Evolutionary conservation across 768 basidiomycete species (phyloP).

Genomic region (Psilocybe cubensis): DNA sequence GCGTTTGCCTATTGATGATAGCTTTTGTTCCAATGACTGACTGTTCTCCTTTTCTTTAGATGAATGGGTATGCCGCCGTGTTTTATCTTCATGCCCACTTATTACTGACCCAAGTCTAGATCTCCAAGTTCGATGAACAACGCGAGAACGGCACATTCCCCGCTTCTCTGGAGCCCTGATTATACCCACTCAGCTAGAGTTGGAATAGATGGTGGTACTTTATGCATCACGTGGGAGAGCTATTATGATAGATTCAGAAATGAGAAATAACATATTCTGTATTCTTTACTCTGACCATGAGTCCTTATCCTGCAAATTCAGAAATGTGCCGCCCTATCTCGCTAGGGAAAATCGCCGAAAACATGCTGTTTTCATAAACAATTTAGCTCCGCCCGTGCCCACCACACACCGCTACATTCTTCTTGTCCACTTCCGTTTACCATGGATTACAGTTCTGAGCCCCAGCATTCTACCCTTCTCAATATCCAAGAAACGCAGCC

Average conservation of each 20-base stretch:
- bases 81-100: background rate
- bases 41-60: slow-evolving; percentile 46
- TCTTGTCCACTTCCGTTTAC: slow-evolving; percentile 21
- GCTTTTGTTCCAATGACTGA: background rate
- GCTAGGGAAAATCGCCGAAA: background rate
- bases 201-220: slow-evolving; percentile 3
- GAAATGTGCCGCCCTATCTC: background rate
- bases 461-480: slow-evolving; percentile 50
- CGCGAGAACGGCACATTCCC: slow-evolving; percentile 93
- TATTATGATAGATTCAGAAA: slow-evolving; percentile 1
- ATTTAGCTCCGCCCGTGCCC: slow-evolving; percentile 14
- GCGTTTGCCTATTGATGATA: slow-evolving; percentile 37
- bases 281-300: slow-evolving; percentile 12
- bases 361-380: background rate
- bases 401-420: background rate
- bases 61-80: slow-evolving; percentile 75
- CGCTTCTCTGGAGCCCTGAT: slow-evolving; percentile 75
- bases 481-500: slow-evolving; percentile 50
- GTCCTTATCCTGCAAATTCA: background rate
- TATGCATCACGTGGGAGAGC: background rate
- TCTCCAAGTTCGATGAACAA: slow-evolving; percentile 91
- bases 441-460: slow-evolving; percentile 55
- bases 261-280: slow-evolving; percentile 4
- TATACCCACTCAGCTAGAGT: background rate
- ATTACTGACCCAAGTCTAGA: slow-evolving; percentile 46